Percentiles rank a stretch among this genome's conserved stretches.
Conservation (phyloP, 148 eudicot genomes). For the Vaccinium corymbosum region DNA sequence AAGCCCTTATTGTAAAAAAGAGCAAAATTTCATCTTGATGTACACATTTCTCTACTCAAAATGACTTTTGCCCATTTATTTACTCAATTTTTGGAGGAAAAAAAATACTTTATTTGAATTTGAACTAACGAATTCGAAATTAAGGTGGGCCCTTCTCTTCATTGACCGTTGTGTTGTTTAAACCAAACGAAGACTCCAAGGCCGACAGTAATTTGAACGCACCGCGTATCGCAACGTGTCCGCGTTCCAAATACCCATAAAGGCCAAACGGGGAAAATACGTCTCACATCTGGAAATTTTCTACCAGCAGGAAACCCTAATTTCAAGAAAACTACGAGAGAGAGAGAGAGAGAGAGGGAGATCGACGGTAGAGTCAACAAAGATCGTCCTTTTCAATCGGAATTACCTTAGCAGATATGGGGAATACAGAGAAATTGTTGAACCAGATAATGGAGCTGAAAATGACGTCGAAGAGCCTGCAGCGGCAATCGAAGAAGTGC, state of each 20-base stretch:
- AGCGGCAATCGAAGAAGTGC: constrained; percentile 48
- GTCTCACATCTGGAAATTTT: neutral
- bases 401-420: constrained; percentile 23
- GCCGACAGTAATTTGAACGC: too few species aligned
- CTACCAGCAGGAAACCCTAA: neutral
- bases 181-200: too few species aligned
- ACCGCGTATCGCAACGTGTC: neutral
- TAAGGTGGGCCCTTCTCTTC: too few species aligned
- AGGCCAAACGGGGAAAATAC: neutral
- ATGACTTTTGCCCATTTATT: too few species aligned
- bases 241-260: neutral
- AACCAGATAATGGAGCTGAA: constrained; percentile 70
- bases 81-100: too few species aligned
- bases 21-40: too few species aligned
- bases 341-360: neutral
- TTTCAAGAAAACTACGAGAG: neutral
- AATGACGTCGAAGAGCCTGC: constrained; percentile 52
- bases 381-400: neutral
- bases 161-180: too few species aligned
- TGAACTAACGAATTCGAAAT: too few species aligned
- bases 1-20: too few species aligned
- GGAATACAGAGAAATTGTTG: constrained; percentile 60
- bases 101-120: too few species aligned
- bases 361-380: neutral
- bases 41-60: too few species aligned